These are phyloP conservation scores for Saprolegnia diclina DNA, from an alignment of 352 stramenopile species.

Conservation along the genomic window DNA sequence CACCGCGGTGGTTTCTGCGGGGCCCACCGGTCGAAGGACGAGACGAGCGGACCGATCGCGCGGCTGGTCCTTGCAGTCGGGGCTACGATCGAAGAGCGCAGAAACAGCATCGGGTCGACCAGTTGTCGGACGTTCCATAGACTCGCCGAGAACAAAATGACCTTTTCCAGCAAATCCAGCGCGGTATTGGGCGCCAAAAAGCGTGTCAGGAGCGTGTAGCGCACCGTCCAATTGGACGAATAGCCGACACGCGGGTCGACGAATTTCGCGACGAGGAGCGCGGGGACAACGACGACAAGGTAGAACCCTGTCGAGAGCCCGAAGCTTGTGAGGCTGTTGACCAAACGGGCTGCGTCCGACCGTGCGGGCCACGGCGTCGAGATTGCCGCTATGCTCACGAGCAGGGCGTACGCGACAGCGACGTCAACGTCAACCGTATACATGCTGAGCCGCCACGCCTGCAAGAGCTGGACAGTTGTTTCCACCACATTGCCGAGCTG, in stretches of 20 bases:
- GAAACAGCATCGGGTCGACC: background rate
- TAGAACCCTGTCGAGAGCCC: background rate
- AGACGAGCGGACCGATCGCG: too few relatives aligned
- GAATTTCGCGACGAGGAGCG: background rate
- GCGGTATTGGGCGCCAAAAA: background rate
- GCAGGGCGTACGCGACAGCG: background rate
- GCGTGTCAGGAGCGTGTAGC: background rate
- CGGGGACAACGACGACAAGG: background rate
- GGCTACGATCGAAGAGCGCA: too few relatives aligned
- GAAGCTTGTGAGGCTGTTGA: background rate
- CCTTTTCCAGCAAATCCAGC: constrained; percentile 3
- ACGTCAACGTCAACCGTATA: background rate
- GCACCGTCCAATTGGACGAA: background rate
- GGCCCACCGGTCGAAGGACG: too few relatives aligned
- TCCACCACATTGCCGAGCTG: background rate
- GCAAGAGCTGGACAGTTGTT: background rate
- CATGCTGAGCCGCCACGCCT: background rate
- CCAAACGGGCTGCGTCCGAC: background rate
- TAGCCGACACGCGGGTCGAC: background rate
- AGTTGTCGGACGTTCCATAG: background rate
- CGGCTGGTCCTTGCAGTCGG: too few relatives aligned
- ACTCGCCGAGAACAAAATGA: background rate
- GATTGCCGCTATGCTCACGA: background rate
- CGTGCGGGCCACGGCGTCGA: background rate
- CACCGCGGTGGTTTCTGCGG: too few relatives aligned